A percentile compares a stretch with the other conserved stretches of the same genome.
Conservation (phyloP, 148 eudicot genomes). For the Nepenthes mirabilis region DNA sequence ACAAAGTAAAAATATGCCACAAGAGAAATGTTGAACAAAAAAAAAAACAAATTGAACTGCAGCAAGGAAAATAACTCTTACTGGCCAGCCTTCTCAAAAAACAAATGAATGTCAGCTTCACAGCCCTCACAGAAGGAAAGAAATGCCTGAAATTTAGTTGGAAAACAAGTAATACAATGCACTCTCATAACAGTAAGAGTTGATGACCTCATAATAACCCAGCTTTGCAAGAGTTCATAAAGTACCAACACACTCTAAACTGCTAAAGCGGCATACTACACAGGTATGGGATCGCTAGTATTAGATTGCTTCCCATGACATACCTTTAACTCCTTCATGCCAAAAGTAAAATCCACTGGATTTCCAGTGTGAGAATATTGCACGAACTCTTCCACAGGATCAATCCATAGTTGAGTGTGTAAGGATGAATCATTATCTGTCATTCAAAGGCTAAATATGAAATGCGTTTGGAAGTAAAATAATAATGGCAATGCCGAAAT, state of each 20-base stretch:
- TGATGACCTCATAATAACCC: neutral
- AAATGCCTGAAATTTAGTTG: conserved; percentile 61
- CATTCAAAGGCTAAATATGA: conserved; percentile 9
- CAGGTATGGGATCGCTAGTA: neutral
- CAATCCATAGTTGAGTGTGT: conserved; percentile 96
- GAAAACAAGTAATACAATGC: neutral
- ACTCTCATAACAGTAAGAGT: neutral
- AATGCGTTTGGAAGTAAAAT: neutral
- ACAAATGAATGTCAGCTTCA: conserved; percentile 83
- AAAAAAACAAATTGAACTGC: neutral
- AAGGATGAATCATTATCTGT: conserved; percentile 79
- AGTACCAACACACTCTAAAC: neutral
- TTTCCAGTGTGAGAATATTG: conserved; percentile 58
- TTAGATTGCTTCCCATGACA: neutral
- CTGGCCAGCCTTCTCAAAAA: conserved; percentile 97
- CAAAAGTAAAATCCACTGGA: conserved; percentile 90
- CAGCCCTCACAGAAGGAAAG: conserved; percentile 87
- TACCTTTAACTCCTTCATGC: conserved; percentile 84
- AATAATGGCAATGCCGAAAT: neutral
- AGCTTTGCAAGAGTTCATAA: neutral
- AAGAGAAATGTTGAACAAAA: neutral
- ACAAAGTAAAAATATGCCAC: too few species aligned
- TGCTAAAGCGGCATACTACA: neutral
- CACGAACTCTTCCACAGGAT: conserved; percentile 92
- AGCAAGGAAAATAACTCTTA: conserved; percentile 29